These are phyloP conservation scores for Calonectria multiphialidica DNA, from an alignment of 2,329 filamentous ascomycete species.

Conservation along the genomic window DNA sequence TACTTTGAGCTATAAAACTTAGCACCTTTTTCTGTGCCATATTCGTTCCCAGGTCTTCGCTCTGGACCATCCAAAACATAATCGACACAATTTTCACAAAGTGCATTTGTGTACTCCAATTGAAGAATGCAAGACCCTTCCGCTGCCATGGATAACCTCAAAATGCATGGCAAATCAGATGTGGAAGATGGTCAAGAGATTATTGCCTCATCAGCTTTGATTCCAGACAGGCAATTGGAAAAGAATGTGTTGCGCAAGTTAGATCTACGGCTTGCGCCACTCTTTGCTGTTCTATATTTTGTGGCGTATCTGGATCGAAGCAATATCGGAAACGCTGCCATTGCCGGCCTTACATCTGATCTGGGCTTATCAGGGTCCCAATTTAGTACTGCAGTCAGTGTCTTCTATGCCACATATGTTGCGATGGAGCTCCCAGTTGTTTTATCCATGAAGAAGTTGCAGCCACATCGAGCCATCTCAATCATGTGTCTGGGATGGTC, in stretches of 20 bases:
- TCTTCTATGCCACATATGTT: constrained; percentile 49
- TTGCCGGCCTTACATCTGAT: constrained; percentile 48
- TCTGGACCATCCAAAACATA: background rate
- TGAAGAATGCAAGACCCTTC: background rate
- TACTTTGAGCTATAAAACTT: background rate
- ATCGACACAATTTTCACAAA: background rate
- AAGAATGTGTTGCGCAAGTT: constrained; percentile 39
- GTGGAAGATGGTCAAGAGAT: background rate
- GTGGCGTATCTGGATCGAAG: constrained; percentile 44
- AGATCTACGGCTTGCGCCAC: constrained; percentile 44
- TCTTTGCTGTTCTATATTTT: constrained; percentile 39
- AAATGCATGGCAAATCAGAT: background rate
- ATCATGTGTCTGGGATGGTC: constrained; percentile 50
- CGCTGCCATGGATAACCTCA: background rate
- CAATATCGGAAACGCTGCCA: constrained; percentile 50
- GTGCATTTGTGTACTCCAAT: background rate
- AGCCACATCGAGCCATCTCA: constrained; percentile 40
- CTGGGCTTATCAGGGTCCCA: constrained; percentile 45
- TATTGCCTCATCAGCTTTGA: background rate
- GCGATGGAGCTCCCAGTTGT: constrained; percentile 48
- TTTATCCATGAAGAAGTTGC: constrained; percentile 47
- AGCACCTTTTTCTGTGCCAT: background rate
- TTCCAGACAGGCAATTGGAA: constrained; percentile 3
- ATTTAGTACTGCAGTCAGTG: constrained; percentile 47
- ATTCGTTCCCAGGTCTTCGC: background rate